Evolutionary conservation across 1,284 basidiomycete species (phyloP).

Genomic region (Ganoderma leucocontextum): DNA sequence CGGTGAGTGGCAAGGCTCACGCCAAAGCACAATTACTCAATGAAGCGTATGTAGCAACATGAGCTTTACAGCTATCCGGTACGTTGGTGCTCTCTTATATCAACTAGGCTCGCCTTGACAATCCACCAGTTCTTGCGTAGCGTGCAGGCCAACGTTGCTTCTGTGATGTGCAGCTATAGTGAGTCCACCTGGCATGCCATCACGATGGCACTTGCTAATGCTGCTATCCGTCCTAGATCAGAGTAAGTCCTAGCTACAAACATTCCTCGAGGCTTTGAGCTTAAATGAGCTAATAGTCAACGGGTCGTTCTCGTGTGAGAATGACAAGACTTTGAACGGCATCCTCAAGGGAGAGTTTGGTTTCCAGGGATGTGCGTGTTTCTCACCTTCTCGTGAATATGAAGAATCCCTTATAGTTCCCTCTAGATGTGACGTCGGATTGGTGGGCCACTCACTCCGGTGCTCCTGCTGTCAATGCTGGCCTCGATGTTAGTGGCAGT

Average conservation of each 20-base stretch:
- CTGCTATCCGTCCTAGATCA: constrained; percentile 43
- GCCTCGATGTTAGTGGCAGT: constrained; percentile 65
- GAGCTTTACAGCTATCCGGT: constrained; percentile 64
- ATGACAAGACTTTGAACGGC: constrained; percentile 71
- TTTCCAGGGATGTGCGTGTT: constrained; percentile 70
- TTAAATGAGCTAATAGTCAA: constrained; percentile 53
- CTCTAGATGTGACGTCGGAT: constrained; percentile 49
- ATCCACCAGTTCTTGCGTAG: constrained; percentile 61
- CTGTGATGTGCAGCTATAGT: constrained; percentile 80
- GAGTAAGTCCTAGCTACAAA: constrained; percentile 42
- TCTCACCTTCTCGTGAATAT: not conserved
- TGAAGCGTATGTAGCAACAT: constrained; percentile 50
- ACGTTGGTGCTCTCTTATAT: constrained; percentile 22
- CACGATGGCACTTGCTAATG: no score
- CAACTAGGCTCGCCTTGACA: constrained; percentile 19
- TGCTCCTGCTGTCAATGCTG: constrained; percentile 56
- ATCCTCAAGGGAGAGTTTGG: constrained; percentile 77
- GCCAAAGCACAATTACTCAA: not conserved
- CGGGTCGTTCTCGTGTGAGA: constrained; percentile 74
- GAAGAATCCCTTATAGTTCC: not conserved
- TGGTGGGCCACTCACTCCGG: constrained; percentile 50
- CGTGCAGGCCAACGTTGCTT: constrained; percentile 72
- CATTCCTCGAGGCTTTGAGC: no score
- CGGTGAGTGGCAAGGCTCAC: constrained; percentile 25
- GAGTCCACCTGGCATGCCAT: constrained; percentile 15